A percentile compares a stretch with the other conserved stretches of the same genome.
Conservation (phyloP, 306 rosid species). For the Canavalia ensiformis region DNA sequence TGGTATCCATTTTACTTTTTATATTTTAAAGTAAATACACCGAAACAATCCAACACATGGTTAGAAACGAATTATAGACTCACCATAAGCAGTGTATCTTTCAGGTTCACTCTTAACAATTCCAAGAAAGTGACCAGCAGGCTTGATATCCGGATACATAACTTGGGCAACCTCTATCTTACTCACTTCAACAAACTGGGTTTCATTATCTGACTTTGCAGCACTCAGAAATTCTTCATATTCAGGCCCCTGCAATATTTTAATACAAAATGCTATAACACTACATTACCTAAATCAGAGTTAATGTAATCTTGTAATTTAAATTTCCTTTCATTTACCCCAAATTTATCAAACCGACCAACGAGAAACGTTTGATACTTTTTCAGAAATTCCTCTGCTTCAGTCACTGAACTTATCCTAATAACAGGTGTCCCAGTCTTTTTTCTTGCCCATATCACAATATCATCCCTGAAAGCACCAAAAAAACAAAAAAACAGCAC, state of each 20-base stretch:
- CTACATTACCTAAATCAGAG: too few species aligned
- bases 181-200: slow-evolving; percentile 79
- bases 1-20: slow-evolving; percentile 13
- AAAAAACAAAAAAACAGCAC: background rate
- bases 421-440: slow-evolving; percentile 78
- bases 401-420: slow-evolving; percentile 61
- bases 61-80: slow-evolving; percentile 50
- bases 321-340: slow-evolving; percentile 54
- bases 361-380: slow-evolving; percentile 71
- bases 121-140: slow-evolving; percentile 67
- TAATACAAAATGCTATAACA: too few species aligned
- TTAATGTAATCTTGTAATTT: background rate
- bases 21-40: background rate
- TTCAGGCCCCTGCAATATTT: slow-evolving; percentile 66
- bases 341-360: slow-evolving; percentile 75
- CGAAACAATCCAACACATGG: background rate
- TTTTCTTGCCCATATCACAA: slow-evolving; percentile 86
- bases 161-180: slow-evolving; percentile 69
- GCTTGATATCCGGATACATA: slow-evolving; percentile 70
- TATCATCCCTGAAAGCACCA: slow-evolving; percentile 76
- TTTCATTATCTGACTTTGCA: slow-evolving; percentile 78
- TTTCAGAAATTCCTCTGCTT: slow-evolving; percentile 68
- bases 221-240: slow-evolving; percentile 80
- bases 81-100: slow-evolving; percentile 83
- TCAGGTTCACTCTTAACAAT: slow-evolving; percentile 87